A percentile compares a stretch with the other conserved stretches of the same genome.
phyloP scores from a whole-genome alignment of 257 asterid species.

The Handroanthus guayacan region DNA sequence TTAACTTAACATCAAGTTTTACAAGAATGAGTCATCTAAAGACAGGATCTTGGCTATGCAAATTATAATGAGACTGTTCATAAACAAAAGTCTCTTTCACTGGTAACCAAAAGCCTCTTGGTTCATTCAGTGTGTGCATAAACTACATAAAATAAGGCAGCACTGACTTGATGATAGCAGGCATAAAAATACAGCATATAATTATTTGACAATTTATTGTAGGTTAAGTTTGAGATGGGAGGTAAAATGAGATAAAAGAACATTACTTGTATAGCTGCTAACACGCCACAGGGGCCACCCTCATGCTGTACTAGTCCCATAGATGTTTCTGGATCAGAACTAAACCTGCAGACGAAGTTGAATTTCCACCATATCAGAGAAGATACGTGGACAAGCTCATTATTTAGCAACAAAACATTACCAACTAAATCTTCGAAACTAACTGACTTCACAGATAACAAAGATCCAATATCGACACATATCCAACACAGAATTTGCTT shows the following conservation, averaged over 20 bases:
- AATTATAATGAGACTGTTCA: constrained; percentile 8
- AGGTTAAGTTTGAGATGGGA: constrained; percentile 4
- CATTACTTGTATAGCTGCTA: constrained; percentile 78
- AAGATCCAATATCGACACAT: constrained; percentile 1
- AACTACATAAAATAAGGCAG: neutral
- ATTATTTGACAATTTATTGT: neutral
- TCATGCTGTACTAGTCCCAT: constrained; percentile 87
- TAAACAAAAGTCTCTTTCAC: constrained; percentile 5
- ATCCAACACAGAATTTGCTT: neutral
- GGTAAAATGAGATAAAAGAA: constrained; percentile 33
- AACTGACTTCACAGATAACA: constrained; percentile 1
- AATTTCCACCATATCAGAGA: constrained; percentile 40
- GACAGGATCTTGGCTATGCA: neutral
- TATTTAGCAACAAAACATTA: neutral
- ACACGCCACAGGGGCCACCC: constrained; percentile 87
- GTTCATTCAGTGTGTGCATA: neutral
- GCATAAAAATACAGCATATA: constrained; percentile 2
- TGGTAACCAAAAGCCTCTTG: neutral
- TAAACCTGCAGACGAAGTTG: constrained; percentile 54
- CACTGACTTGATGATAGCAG: neutral
- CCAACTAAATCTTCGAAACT: constrained; percentile 15
- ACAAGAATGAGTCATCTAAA: neutral
- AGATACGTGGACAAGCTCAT: constrained; percentile 13
- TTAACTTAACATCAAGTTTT: constrained; percentile 13
- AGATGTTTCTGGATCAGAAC: constrained; percentile 77